Conservation (phyloP, 345 rosid genomes). For the Raphanus raphanistrum region DNA sequence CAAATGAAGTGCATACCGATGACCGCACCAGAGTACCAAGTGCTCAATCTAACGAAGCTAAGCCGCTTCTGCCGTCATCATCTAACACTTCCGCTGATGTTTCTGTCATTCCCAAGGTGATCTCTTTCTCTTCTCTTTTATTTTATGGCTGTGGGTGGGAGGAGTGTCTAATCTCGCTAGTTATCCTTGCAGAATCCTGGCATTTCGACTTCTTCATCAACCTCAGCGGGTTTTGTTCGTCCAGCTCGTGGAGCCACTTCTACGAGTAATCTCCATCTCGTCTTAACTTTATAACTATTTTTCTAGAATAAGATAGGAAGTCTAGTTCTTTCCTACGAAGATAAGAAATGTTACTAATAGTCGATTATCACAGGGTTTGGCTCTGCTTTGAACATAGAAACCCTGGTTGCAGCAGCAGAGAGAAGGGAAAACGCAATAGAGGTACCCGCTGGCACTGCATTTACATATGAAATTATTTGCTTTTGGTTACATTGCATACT, state of each 20-base stretch:
- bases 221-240: constrained; percentile 63
- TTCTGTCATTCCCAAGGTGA: constrained; percentile 64
- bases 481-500: background rate
- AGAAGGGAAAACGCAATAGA: constrained; percentile 72
- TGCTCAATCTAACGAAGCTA: constrained; percentile 30
- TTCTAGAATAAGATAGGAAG: background rate
- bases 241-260: constrained; percentile 68
- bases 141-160: background rate
- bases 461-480: background rate
- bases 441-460: constrained; percentile 42
- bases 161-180: background rate
- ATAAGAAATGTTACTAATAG: constrained; percentile 13
- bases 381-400: constrained; percentile 69
- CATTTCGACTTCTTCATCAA: constrained; percentile 49
- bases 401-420: constrained; percentile 85
- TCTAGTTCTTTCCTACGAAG: background rate
- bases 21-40: constrained; percentile 53
- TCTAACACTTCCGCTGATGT: constrained; percentile 45
- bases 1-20: constrained; percentile 57
- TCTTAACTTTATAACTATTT: constrained; percentile 13
- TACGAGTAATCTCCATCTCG: constrained; percentile 56
- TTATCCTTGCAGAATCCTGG: constrained; percentile 12
- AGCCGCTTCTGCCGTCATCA: constrained; percentile 48
- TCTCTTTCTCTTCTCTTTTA: background rate
- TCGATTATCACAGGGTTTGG: constrained; percentile 57